Percentiles rank a stretch among this genome's conserved stretches.
Conservation (phyloP, 352 stramenopile genomes). For the Pythium insidiosum region DNA sequence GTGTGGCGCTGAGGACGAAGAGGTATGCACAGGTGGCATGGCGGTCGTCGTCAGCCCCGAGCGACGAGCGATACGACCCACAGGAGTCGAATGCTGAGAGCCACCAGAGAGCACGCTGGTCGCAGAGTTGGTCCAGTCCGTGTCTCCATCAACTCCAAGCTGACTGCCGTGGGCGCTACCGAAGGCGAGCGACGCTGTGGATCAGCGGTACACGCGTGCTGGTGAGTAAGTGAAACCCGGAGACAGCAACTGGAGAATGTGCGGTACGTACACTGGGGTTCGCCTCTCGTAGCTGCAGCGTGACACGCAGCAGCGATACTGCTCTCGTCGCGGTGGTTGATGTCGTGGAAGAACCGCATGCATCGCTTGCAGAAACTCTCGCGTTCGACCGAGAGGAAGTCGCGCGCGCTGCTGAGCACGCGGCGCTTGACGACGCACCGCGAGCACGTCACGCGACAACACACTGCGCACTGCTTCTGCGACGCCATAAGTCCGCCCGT, state of each 20-base stretch:
- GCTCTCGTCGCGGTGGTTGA: constrained; percentile 46
- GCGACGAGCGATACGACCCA: too few relatives aligned
- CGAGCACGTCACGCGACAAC: constrained; percentile 49
- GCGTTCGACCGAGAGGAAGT: constrained; percentile 42
- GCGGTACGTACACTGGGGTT: constrained; percentile 19
- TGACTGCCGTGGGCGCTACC: too few relatives aligned
- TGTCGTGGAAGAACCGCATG: constrained; percentile 46
- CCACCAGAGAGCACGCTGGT: too few relatives aligned
- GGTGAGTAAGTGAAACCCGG: too few relatives aligned
- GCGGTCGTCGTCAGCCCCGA: too few relatives aligned
- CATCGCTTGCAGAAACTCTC: constrained; percentile 69
- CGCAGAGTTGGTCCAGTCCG: too few relatives aligned
- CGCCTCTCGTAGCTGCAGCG: constrained; percentile 15
- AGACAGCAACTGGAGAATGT: neutral
- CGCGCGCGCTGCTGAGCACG: constrained; percentile 42
- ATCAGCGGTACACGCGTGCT: too few relatives aligned
- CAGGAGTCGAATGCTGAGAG: too few relatives aligned
- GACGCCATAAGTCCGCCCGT: constrained; percentile 46
- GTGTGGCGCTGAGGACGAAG: too few relatives aligned
- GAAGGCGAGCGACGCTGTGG: too few relatives aligned
- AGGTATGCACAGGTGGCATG: too few relatives aligned
- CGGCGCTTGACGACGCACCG: constrained; percentile 54
- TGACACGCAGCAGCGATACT: constrained; percentile 8
- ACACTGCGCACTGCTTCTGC: constrained; percentile 54
- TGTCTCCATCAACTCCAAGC: too few relatives aligned